Conservation (phyloP, 1,139 yeast genomes). For the Debaryomyces psychrophilus region DNA sequence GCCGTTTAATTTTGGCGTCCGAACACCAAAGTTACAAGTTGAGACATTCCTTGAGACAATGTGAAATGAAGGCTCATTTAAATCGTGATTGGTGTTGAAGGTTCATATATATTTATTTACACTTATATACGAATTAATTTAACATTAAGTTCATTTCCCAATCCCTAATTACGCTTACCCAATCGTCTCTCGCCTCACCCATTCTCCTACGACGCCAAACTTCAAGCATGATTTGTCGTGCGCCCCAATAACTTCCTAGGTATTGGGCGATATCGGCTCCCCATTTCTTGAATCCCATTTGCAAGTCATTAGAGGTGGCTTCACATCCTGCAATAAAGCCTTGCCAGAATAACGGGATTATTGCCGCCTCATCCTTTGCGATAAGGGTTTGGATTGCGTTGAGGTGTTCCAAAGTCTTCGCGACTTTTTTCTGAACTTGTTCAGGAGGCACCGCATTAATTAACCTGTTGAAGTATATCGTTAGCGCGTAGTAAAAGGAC, state of each 20-base stretch:
- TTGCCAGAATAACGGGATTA: constrained; percentile 85
- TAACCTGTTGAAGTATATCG: constrained; percentile 74
- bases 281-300: constrained; percentile 74
- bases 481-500: constrained; percentile 75
- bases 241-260: constrained; percentile 85
- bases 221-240: constrained; percentile 80
- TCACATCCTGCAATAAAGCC: constrained; percentile 91
- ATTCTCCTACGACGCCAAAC: constrained; percentile 78
- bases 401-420: constrained; percentile 63
- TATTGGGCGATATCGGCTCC: constrained; percentile 76
- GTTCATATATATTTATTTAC: neutral
- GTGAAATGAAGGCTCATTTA: neutral
- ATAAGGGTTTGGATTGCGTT: constrained; percentile 63
- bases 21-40: constrained; percentile 1
- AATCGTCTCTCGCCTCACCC: constrained; percentile 61
- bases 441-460: constrained; percentile 57
- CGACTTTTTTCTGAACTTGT: constrained; percentile 61
- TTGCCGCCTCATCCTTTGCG: constrained; percentile 55
- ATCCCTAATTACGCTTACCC: constrained; percentile 79
- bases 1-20: constrained; percentile 4
- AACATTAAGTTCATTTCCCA: constrained; percentile 88
- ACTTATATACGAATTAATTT: constrained; percentile 30
- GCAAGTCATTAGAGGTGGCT: constrained; percentile 60
- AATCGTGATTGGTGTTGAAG: constrained; percentile 1
- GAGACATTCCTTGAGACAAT: constrained; percentile 2